Percentiles rank a stretch among this genome's conserved stretches.
Conservation (phyloP, 2,329 filamentous ascomycete genomes). For the Dactylellina cionopaga region DNA sequence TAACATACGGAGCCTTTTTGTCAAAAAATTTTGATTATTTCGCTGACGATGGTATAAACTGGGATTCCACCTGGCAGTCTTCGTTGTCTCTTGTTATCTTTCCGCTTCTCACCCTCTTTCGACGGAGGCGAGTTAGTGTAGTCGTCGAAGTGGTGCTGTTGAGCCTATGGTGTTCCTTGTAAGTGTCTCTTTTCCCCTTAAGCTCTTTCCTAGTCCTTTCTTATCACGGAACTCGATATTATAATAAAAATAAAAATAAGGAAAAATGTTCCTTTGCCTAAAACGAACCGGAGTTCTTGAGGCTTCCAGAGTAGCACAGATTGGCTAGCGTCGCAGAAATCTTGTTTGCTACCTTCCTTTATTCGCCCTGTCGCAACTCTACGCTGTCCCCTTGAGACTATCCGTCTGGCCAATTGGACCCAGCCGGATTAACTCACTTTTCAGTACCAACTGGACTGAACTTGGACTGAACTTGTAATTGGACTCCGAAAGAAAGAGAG, state of each 20-base stretch:
- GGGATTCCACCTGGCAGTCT: conserved; percentile 29
- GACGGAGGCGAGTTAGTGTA: conserved; percentile 46
- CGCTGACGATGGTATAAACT: conserved; percentile 28
- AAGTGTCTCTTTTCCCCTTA: conserved; percentile 13
- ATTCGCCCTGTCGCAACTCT: neutral
- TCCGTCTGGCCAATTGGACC: too few species aligned
- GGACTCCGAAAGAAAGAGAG: neutral
- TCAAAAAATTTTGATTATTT: conserved; percentile 9
- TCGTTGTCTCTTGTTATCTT: conserved; percentile 41
- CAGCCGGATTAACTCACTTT: too few species aligned
- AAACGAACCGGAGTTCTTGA: too few species aligned
- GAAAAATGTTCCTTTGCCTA: too few species aligned
- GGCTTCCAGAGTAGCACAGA: too few species aligned
- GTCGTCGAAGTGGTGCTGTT: conserved; percentile 48
- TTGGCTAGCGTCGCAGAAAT: neutral
- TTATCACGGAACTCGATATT: conserved; percentile 19
- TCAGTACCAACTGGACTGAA: too few species aligned
- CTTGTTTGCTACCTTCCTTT: neutral
- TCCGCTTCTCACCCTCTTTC: conserved; percentile 35
- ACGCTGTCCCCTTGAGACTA: neutral
- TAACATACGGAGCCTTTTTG: conserved; percentile 33
- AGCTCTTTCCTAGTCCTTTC: conserved; percentile 4
- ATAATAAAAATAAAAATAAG: too few species aligned
- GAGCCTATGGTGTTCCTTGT: conserved; percentile 51
- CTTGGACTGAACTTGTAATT: too few species aligned